Evolutionary conservation across 2,329 filamentous ascomycete species (phyloP).

Genomic region (Sphaerulina musiva): DNA sequence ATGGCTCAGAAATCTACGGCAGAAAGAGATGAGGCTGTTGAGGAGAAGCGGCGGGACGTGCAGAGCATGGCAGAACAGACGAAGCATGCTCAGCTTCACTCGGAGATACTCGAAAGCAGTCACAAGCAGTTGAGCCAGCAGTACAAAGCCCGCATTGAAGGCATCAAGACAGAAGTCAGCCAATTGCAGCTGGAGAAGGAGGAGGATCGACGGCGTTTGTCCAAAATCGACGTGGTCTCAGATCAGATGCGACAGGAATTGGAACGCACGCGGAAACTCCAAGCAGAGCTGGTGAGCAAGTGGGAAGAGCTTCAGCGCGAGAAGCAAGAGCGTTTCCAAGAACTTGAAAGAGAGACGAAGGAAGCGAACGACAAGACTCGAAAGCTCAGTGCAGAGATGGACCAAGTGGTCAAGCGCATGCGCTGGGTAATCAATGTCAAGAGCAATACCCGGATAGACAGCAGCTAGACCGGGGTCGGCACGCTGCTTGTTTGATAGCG

Average conservation of each 20-base stretch:
- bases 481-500: constrained; percentile 1
- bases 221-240: constrained; percentile 59
- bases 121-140: constrained; percentile 64
- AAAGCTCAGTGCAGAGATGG: constrained; percentile 56
- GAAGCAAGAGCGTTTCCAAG: constrained; percentile 55
- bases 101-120: constrained; percentile 62
- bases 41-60: constrained; percentile 56
- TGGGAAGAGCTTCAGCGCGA: constrained; percentile 60
- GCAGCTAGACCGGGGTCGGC: background rate
- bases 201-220: constrained; percentile 42
- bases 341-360: constrained; percentile 54
- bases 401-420: constrained; percentile 57
- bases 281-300: constrained; percentile 53
- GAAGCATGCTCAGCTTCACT: constrained; percentile 53
- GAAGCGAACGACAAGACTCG: constrained; percentile 52
- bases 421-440: constrained; percentile 67
- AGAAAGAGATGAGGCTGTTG: constrained; percentile 56
- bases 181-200: constrained; percentile 50
- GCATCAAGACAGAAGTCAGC: constrained; percentile 45
- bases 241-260: constrained; percentile 68
- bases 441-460: constrained; percentile 31
- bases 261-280: constrained; percentile 53
- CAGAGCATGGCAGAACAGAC: constrained; percentile 48
- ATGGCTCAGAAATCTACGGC: constrained; percentile 56
- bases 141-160: constrained; percentile 37